Evolutionary conservation across 176 grass and related monocot species (phyloP).

Genomic region (Saccharum officinarum): DNA sequence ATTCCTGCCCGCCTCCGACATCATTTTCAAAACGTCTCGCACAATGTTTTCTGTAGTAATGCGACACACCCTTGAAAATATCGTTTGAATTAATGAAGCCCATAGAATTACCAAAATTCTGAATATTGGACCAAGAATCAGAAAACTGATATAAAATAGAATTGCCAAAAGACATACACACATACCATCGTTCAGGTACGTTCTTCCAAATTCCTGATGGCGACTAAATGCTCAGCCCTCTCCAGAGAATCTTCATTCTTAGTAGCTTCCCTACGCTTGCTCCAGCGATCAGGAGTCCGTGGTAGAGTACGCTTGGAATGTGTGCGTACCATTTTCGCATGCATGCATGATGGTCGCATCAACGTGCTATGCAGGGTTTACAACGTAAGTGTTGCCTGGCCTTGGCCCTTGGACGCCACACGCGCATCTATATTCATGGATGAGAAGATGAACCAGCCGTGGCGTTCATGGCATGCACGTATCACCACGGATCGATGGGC

Average conservation of each 20-base stretch:
- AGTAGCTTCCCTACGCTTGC: not conserved
- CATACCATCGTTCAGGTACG: not conserved
- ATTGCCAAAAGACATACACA: not conserved
- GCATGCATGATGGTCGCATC: not conserved
- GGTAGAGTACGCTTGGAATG: not conserved
- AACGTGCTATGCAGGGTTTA: not conserved
- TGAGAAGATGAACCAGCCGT: not conserved
- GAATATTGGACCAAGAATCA: not conserved
- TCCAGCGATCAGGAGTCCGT: not conserved
- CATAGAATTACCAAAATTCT: not conserved
- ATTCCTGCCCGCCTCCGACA: too few relatives aligned
- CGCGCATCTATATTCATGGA: too few relatives aligned
- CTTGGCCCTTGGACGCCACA: not conserved
- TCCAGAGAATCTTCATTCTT: not conserved
- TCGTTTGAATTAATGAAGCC: not conserved
- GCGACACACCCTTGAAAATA: not conserved
- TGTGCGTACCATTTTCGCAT: not conserved
- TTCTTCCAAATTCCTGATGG: not conserved
- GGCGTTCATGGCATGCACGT: not conserved
- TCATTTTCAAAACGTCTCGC: too few relatives aligned
- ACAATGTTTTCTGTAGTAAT: too few relatives aligned
- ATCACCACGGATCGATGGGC: not conserved
- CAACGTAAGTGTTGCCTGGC: not conserved
- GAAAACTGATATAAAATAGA: not conserved
- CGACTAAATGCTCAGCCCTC: not conserved